Evolutionary conservation across 1,284 basidiomycete genomes (phyloP), one percentile per base, ranked within the genome.

Genomic region (Omphalotus olearius): DNA sequence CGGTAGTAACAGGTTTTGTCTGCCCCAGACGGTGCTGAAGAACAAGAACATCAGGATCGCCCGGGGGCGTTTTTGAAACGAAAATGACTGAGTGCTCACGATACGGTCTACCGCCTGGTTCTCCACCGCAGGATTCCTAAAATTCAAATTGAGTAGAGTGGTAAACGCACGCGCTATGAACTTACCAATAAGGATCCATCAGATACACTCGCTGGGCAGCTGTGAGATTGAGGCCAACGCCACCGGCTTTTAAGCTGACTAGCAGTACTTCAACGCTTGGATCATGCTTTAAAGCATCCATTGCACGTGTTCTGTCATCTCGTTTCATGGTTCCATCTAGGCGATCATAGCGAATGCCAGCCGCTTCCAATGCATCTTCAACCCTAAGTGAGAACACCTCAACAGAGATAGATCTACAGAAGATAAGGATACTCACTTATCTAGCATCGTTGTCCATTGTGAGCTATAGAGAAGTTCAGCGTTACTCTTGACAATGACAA

Each of bases 291-390:
- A 99, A 78, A 1, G 85, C 82, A 20, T 95, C 90, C 83, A 99
- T 94, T 1, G 96, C 90, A 52, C 80, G 79, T 9, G 86, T 89
- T 17, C 97, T 83, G 47, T 96, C 92, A 51, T 97, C 94, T 53
- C 96, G 88, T 62, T 91, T 91, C 91, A 98, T 99, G 1, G 91
- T 92, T 0, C 97, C 97, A 69, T 99, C 97, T 33, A 99, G 71
- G 40, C 95, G 84, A 61, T 92, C 88, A 65, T 91, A 96, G 23
- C 79, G 80, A 63, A 98, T 98, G 38, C 81, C 79, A 23, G 84
- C 80, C 35, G 82, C 75, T 58, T 91, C 85, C 33, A 98, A 73
- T 28, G 94, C 94, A 61, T 96, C 93, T 66, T 94, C 93, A 54
- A 98, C 82, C 62, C 91, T 83, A 53, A 11, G 23, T 11, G 4